Conservation (phyloP, 768 basidiomycete genomes). For the Agaricus blazei region DNA sequence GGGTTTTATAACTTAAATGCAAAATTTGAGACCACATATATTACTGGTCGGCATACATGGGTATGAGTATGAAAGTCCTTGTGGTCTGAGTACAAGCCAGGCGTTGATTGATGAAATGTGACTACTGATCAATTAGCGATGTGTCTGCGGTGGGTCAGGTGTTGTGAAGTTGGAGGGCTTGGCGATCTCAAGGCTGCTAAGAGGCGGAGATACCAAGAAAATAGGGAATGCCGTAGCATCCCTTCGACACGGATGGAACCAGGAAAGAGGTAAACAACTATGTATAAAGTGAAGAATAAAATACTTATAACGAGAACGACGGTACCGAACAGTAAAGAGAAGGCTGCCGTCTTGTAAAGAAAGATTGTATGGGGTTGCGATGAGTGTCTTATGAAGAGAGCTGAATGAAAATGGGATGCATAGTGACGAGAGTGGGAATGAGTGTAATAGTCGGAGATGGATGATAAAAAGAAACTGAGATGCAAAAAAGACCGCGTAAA, state of each 20-base stretch:
- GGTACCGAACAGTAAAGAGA: conserved; percentile 37
- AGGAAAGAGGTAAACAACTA: conserved; percentile 31
- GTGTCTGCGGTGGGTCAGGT: not conserved
- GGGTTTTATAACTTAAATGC: not conserved
- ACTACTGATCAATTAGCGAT: conserved; percentile 7
- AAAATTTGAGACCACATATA: conserved; percentile 2
- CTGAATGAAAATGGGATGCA: conserved; percentile 15
- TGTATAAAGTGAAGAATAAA: conserved; percentile 84
- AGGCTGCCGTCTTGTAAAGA: conserved; percentile 9
- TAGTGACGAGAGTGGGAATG: conserved; percentile 11
- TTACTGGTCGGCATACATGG: conserved; percentile 8
- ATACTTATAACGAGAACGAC: conserved; percentile 46
- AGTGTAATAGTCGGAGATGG: conserved; percentile 11
- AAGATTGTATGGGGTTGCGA: conserved; percentile 16
- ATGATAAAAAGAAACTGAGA: conserved; percentile 7
- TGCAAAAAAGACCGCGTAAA: conserved; percentile 14
- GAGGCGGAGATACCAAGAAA: not conserved
- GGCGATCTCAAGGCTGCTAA: not conserved
- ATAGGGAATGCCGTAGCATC: conserved; percentile 22
- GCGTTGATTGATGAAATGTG: conserved; percentile 9
- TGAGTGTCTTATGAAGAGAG: conserved; percentile 11
- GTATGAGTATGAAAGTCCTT: conserved; percentile 9
- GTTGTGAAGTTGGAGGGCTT: not conserved
- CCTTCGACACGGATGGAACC: conserved; percentile 30
- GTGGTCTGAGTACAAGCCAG: conserved; percentile 6